Base-by-base conservation (phyloP, 495 filamentous ascomycete species). In the Annulohypoxylon nitens region DNA sequence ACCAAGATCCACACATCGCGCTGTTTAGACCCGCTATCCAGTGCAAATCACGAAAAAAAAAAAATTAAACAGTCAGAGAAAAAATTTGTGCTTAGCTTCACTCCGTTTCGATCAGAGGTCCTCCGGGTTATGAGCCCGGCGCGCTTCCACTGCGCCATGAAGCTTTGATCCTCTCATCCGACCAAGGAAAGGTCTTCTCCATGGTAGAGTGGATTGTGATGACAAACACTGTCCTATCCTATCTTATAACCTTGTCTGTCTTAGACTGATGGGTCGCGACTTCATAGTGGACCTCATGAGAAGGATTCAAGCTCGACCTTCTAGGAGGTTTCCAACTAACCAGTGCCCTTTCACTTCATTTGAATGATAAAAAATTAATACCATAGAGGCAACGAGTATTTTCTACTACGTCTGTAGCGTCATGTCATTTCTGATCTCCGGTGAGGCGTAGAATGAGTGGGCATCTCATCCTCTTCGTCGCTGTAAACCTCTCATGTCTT, bases 101-200 rank as follows among this genome's bases (percentile, higher is more conserved):
- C 80, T 77, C 74, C 57, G 80, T 83, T 83, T 82, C 81, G 79
- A 82, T 81, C 79, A 66, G 72, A 80, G 70, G 80, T 75, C 81
- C 82, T 83, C 80, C 81, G 81, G 78, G 80, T 84, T 83, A 83
- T 80, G 80, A 83, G 80, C 79, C 80, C 81, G 78, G 79, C 80
- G 78, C 77, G 76, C 81, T 83, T 81, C 81, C 80, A 64, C 79
- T 83, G 82, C 79, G 80, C 80, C 78, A 83, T 71, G 75, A 75
- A 78, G 80, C 82, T 81, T 79, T 30, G 30, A 2, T 30, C 30
- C 1, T 6, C 30, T 30, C 4, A 30, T 30, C 26, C 26, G 26
- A 30, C 4, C 26, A n/a, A n/a, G n/a, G n/a, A n/a, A n/a, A n/a
- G n/a, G n/a, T 30, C 30, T 30, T 30, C 30, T 30, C 33, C 0